Conservation (phyloP, 192 early-diverging fungal species). For the Podila horticola region DNA sequence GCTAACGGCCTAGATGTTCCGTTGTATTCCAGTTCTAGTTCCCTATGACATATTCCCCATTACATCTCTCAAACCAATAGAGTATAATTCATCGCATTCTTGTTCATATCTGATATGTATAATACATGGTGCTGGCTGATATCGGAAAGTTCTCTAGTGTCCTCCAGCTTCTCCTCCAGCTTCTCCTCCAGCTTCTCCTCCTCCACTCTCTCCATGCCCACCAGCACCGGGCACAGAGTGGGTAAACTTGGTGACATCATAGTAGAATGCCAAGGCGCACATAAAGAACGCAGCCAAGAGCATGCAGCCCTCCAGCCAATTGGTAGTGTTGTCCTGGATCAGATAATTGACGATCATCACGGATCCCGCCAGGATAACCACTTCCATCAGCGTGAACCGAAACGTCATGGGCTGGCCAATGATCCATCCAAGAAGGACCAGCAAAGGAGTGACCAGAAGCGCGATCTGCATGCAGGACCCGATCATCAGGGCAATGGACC, state of each 20-base stretch:
- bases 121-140: too few relatives aligned
- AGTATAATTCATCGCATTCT: too few relatives aligned
- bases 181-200: not conserved
- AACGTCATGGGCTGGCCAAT: constrained; percentile 81
- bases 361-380: constrained; percentile 78
- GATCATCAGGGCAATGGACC: constrained; percentile 28
- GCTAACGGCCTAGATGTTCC: constrained; percentile 1
- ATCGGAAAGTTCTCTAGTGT: too few relatives aligned
- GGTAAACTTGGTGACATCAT: constrained; percentile 55
- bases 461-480: constrained; percentile 80
- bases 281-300: constrained; percentile 86
- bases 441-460: constrained; percentile 72
- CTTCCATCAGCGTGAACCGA: constrained; percentile 83
- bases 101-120: too few relatives aligned
- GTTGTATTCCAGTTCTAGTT: not conserved
- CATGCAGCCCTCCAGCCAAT: constrained; percentile 93
- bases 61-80: too few relatives aligned
- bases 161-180: too few relatives aligned
- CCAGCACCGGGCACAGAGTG: constrained; percentile 3
- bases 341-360: constrained; percentile 83
- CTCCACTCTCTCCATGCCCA: not conserved
- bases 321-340: constrained; percentile 83
- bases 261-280: constrained; percentile 84
- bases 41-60: not conserved
- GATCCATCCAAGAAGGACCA: constrained; percentile 85